A percentile compares a stretch with the other conserved stretches of the same genome.
Evolutionary conservation across 31 red algal species (phyloP).

Genomic region (Endocladia muricata): DNA sequence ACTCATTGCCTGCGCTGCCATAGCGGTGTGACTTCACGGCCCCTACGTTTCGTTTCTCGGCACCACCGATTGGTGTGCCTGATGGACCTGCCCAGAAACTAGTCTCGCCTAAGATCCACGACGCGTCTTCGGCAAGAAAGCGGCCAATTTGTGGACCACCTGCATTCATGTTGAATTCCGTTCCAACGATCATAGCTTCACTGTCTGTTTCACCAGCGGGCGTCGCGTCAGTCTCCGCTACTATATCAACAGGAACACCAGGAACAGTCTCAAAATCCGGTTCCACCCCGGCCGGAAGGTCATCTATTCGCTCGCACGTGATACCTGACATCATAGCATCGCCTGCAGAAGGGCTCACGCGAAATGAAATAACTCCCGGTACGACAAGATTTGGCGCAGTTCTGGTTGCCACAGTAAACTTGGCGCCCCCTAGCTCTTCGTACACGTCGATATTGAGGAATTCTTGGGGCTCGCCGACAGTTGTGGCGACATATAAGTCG

Average conservation of each 20-base stretch:
- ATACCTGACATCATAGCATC: constrained; percentile 47
- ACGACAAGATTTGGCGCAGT: constrained; percentile 34
- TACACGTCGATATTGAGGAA: constrained; percentile 38
- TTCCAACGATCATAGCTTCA: constrained; percentile 7
- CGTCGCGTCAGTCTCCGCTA: not conserved
- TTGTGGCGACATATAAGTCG: constrained; percentile 24
- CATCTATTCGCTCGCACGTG: constrained; percentile 45
- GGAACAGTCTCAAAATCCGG: constrained; percentile 18
- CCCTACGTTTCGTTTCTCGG: constrained; percentile 19
- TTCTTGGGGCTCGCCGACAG: not conserved
- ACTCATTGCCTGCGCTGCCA: constrained; percentile 13
- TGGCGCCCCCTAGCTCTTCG: constrained; percentile 12
- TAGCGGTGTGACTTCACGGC: constrained; percentile 43
- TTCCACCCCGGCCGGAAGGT: constrained; percentile 27
- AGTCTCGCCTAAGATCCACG: constrained; percentile 29
- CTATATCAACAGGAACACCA: not conserved
- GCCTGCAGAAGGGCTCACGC: constrained; percentile 10
- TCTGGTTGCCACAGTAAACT: constrained; percentile 36
- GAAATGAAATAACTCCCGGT: constrained; percentile 38
- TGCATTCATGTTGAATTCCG: constrained; percentile 55
- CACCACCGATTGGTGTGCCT: constrained; percentile 29
- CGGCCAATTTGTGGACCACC: constrained; percentile 38
- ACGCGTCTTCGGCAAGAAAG: constrained; percentile 26
- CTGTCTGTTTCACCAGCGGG: not conserved
- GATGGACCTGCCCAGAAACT: constrained; percentile 22